Percentiles rank a stretch among this genome's conserved stretches.
Evolutionary conservation across 768 basidiomycete species (phyloP).

Genomic region (Gloeopeniophorella convolvens): DNA sequence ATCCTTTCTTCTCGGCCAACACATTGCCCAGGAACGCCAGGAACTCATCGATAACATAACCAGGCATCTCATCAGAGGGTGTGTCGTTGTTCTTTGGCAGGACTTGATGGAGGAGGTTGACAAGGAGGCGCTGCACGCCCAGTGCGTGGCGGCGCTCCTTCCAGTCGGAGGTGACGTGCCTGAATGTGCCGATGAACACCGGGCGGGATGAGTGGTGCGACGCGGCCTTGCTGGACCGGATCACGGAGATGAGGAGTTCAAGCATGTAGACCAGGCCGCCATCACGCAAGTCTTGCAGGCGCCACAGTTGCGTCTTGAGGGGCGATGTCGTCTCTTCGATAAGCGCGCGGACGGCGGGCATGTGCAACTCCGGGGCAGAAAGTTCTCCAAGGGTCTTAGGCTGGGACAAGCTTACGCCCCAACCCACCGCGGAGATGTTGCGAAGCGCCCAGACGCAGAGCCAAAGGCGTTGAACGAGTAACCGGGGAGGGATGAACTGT

Average conservation of each 20-base stretch:
- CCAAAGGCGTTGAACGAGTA: constrained; percentile 9
- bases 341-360: not conserved
- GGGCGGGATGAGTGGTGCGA: constrained; percentile 2
- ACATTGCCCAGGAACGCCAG: not conserved
- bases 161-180: constrained; percentile 7
- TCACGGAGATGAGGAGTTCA: constrained; percentile 8
- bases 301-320: constrained; percentile 11
- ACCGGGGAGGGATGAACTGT: constrained; percentile 9
- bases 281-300: constrained; percentile 14
- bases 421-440: not conserved
- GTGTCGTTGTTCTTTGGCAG: constrained; percentile 17
- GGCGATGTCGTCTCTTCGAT: not conserved
- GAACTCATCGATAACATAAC: constrained; percentile 2
- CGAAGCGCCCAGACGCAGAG: constrained; percentile 4
- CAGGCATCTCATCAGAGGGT: not conserved
- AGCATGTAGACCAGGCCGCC: constrained; percentile 12
- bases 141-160: not conserved
- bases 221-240: not conserved
- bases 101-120: constrained; percentile 26
- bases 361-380: constrained; percentile 2
- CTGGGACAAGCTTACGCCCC: not conserved
- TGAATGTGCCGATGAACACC: constrained; percentile 10
- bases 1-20: constrained; percentile 1
- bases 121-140: constrained; percentile 13
- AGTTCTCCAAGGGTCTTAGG: constrained; percentile 7